Conservation (phyloP, 2,329 filamentous ascomycete species). For the Grosmannia serpens region DNA sequence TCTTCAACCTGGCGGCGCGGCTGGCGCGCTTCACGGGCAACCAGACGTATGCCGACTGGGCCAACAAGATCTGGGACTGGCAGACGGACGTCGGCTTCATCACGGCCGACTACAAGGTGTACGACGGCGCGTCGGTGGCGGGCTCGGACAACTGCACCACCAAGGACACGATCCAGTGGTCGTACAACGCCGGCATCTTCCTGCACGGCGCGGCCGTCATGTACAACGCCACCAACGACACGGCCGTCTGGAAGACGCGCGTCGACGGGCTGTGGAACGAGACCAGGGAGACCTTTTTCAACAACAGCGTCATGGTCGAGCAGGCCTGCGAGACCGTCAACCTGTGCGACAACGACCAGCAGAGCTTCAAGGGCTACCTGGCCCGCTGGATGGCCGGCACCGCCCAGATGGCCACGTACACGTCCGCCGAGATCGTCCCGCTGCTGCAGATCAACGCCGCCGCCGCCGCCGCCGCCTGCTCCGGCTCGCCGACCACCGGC, state of each 20-base stretch:
- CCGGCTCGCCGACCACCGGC: slow-evolving; percentile 27
- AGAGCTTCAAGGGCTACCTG: slow-evolving; percentile 66
- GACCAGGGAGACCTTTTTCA: slow-evolving; percentile 42
- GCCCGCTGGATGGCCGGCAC: slow-evolving; percentile 52
- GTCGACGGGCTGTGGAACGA: slow-evolving; percentile 45
- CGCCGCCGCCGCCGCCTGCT: slow-evolving; percentile 41
- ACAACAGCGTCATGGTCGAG: slow-evolving; percentile 49
- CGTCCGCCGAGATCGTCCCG: slow-evolving; percentile 34
- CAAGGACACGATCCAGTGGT: slow-evolving; percentile 51
- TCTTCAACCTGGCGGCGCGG: slow-evolving; percentile 59
- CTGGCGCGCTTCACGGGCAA: slow-evolving; percentile 71
- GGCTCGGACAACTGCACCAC: slow-evolving; percentile 33
- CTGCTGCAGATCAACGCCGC: slow-evolving; percentile 38
- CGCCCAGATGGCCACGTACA: slow-evolving; percentile 42
- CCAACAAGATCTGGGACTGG: slow-evolving; percentile 60
- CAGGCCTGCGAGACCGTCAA: slow-evolving; percentile 50
- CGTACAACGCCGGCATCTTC: slow-evolving; percentile 58
- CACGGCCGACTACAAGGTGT: slow-evolving; percentile 40
- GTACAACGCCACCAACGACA: slow-evolving; percentile 47
- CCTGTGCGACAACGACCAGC: slow-evolving; percentile 59
- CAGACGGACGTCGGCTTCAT: slow-evolving; percentile 44
- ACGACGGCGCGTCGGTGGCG: slow-evolving; percentile 39
- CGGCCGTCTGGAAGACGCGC: slow-evolving; percentile 42
- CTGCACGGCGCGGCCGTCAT: slow-evolving; percentile 50
- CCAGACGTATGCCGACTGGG: slow-evolving; percentile 67